A percentile compares a stretch with the other conserved stretches of the same genome.
phyloP scores from a whole-genome alignment of 108 stramenopile genomes.

The Hondaea fermentalgiana region DNA sequence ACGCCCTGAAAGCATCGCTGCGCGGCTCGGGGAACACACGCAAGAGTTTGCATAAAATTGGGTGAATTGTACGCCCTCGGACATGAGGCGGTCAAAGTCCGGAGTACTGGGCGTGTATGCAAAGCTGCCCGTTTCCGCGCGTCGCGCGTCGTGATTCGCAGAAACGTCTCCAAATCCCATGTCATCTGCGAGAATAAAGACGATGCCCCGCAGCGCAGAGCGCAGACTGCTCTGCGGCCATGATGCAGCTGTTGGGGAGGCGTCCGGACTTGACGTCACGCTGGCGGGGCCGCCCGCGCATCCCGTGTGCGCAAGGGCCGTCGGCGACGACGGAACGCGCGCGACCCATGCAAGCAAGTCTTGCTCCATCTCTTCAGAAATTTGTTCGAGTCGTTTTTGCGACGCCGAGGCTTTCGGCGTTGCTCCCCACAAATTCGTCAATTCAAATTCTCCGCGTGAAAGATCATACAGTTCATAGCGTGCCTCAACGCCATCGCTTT shows the following conservation, averaged over 20 bases:
- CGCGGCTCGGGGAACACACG: background rate
- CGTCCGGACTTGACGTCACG: background rate
- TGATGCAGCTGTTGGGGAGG: background rate
- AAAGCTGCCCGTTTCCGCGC: background rate
- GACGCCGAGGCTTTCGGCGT: background rate
- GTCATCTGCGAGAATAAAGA: background rate
- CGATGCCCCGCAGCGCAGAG: background rate
- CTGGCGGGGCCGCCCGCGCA: background rate
- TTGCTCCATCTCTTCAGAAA: background rate
- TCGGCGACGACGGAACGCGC: background rate
- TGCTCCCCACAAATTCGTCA: background rate
- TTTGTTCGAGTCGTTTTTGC: background rate
- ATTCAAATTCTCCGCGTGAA: background rate
- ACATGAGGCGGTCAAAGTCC: background rate
- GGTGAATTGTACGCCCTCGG: background rate
- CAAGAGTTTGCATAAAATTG: background rate
- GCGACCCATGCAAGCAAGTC: background rate
- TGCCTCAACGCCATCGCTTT: background rate
- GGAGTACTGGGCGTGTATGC: background rate
- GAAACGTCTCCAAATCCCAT: background rate
- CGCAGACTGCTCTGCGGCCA: background rate
- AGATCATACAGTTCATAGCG: background rate
- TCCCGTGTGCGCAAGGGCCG: background rate
- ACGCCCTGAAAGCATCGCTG: background rate
- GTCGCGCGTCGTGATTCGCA: background rate